phyloP scores from a whole-genome alignment of 495 filamentous ascomycete genomes.

The Aspergillus kassunensis region DNA sequence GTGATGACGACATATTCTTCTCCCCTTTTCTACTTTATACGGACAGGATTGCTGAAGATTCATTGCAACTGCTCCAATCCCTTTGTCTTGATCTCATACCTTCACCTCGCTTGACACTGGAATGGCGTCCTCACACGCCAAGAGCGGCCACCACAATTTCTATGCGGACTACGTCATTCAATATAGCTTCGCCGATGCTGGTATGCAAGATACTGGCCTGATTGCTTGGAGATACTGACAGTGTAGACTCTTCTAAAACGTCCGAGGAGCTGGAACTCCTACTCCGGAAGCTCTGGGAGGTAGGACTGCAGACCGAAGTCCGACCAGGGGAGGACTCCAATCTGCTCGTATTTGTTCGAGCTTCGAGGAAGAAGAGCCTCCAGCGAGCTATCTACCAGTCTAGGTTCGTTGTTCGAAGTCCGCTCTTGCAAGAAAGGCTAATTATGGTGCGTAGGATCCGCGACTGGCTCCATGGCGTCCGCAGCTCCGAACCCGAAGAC shows the following conservation, averaged over 20 bases:
- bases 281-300: conserved; percentile 61
- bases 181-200: conserved; percentile 64
- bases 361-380: conserved; percentile 42
- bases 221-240: conserved; percentile 7
- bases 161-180: conserved; percentile 91
- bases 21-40: neutral
- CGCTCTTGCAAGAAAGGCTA: too few species aligned
- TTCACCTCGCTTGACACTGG: too few species aligned
- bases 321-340: conserved; percentile 73
- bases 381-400: conserved; percentile 61
- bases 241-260: conserved; percentile 61
- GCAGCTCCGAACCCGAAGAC: conserved; percentile 66
- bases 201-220: conserved; percentile 37
- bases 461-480: conserved; percentile 94
- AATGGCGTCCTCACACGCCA: conserved; percentile 30
- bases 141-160: conserved; percentile 47
- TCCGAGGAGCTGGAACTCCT: conserved; percentile 70
- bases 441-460: conserved; percentile 59
- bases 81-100: too few species aligned
- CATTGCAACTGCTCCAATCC: too few species aligned
- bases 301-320: conserved; percentile 82
- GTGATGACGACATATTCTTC: conserved; percentile 7
- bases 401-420: too few species aligned
- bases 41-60: too few species aligned
- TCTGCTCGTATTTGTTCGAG: conserved; percentile 77